These are phyloP conservation scores for Penicillium malachiteum DNA, from an alignment of 495 filamentous ascomycete genomes.

Conservation along the genomic window DNA sequence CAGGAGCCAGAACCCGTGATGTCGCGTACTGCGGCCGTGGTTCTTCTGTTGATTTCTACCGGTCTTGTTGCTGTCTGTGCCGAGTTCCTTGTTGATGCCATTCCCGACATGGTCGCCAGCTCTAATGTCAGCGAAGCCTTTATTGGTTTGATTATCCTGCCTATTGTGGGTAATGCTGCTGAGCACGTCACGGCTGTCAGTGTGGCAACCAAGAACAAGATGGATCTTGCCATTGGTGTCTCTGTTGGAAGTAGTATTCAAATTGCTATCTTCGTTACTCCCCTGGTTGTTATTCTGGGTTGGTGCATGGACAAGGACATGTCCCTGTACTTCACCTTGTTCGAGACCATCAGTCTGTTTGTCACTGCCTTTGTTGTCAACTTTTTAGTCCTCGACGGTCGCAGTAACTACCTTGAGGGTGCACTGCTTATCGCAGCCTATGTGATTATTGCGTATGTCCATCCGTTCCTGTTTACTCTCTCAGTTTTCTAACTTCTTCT, in stretches of 20 bases:
- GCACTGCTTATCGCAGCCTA: constrained; percentile 79
- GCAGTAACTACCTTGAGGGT: constrained; percentile 88
- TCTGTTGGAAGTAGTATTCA: constrained; percentile 88
- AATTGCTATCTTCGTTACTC: constrained; percentile 82
- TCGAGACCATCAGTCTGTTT: constrained; percentile 85
- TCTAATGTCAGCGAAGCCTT: constrained; percentile 73
- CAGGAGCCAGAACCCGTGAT: constrained; percentile 55
- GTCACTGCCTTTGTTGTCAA: constrained; percentile 86
- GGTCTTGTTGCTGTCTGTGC: constrained; percentile 81
- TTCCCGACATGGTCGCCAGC: constrained; percentile 66
- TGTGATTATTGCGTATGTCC: constrained; percentile 50
- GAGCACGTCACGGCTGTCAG: constrained; percentile 90
- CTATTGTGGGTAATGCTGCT: constrained; percentile 89
- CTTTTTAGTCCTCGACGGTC: constrained; percentile 82
- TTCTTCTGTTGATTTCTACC: constrained; percentile 74
- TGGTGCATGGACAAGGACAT: constrained; percentile 82
- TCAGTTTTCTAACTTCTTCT: constrained; percentile 3
- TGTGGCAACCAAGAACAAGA: constrained; percentile 91
- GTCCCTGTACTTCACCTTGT: constrained; percentile 87
- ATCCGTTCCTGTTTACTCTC: neutral
- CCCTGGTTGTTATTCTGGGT: constrained; percentile 83
- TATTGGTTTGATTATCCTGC: constrained; percentile 83
- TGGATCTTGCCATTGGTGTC: constrained; percentile 91
- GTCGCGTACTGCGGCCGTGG: constrained; percentile 70
- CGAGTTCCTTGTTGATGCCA: constrained; percentile 82